Base-by-base conservation (phyloP, 139 green algal species). In the Coccomyxa sp. region DNA sequence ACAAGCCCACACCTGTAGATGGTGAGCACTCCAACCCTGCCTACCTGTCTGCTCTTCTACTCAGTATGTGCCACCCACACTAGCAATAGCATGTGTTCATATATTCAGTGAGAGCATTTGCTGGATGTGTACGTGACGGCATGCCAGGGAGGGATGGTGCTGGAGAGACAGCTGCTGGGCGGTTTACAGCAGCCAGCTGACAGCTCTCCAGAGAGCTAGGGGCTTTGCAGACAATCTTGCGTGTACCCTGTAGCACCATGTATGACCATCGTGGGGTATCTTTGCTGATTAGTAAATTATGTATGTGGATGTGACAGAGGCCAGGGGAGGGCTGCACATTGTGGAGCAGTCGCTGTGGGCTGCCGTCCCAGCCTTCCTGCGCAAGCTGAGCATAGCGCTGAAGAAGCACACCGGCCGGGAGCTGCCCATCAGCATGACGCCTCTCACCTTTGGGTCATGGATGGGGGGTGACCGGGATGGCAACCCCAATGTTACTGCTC, bases 401-500 rank as follows among this genome's bases (percentile, higher is more conserved):
- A 91, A 93, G 82, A 93, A 94, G 87, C 85, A 95, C 84, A 97
- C 93, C 0, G 84, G 90, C 2, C 70, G 85, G 5, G 90, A 95
- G 77, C 88, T 98, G 79, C 95, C 95, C 8, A 88, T 98, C 24
- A 83, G 89, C 54, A 79, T 86, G 24, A 86, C 82, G 35, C 89
- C 92, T 74, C 87, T 98, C 70, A 88, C 77, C 73, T 93, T 91
- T 80, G 84, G 82, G n/a, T 96, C 85, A 44, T 99, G 95, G 95
- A 99, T 99, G 95, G 95, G 95, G 14, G 95, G 95, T 24, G 95
- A 99, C 86, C 82, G 95, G 0, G 94, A 98, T 71, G 94, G 95
- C 70, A 98, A 99, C 89, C 94, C 95, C 74, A 95, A 94, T 82
- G 95, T 99, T 29, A 72, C 31, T 35, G 64, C 64, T 33, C 14